phyloP scores from a whole-genome alignment of 345 rosid genomes.

The Arabidopsis arenosa region DNA sequence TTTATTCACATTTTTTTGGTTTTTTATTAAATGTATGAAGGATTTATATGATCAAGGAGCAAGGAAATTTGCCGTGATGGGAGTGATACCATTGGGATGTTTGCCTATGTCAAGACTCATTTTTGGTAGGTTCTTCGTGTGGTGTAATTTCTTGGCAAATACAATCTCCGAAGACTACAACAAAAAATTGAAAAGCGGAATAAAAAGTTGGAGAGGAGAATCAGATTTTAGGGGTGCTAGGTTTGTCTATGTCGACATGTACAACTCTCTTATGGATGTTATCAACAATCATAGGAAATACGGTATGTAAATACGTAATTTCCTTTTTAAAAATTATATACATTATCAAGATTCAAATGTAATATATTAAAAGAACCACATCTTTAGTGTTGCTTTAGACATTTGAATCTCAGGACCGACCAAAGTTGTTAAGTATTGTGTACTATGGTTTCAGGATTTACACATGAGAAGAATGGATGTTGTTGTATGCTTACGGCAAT shows the following conservation, averaged over 20 bases:
- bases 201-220: constrained; percentile 11
- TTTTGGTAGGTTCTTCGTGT: constrained; percentile 18
- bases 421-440: neutral
- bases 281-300: constrained; percentile 51
- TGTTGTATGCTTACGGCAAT: constrained; percentile 40
- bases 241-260: constrained; percentile 60
- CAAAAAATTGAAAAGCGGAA: neutral
- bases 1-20: constrained; percentile 4
- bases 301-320: constrained; percentile 51
- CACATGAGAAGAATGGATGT: constrained; percentile 35
- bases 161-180: constrained; percentile 30
- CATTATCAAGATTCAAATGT: no score
- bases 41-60: constrained; percentile 39
- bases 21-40: constrained; percentile 26
- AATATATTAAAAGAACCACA: no score
- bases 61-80: constrained; percentile 44
- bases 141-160: constrained; percentile 33
- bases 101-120: constrained; percentile 39
- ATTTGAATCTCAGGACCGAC: no score
- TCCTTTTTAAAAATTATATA: no score
- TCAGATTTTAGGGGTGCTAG: constrained; percentile 38
- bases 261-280: constrained; percentile 55
- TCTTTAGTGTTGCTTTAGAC: no score
- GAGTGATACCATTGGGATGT: constrained; percentile 46
- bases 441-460: constrained; percentile 37